phyloP scores from a whole-genome alignment of 176 grass and related monocot genomes.

The Bonia amplexicaulis region DNA sequence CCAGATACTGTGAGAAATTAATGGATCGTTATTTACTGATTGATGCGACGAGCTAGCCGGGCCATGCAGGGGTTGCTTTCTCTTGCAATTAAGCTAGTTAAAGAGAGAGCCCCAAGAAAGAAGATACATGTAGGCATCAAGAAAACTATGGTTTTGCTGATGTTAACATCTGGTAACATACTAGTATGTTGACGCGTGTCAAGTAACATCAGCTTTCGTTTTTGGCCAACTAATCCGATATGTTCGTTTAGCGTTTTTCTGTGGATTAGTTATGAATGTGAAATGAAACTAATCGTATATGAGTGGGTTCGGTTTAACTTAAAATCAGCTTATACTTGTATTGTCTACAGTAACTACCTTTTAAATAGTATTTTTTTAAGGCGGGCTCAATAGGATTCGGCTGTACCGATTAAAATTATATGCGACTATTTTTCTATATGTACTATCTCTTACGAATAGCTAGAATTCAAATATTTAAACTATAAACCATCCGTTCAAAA shows the following conservation, averaged over 20 bases:
- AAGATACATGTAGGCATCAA: constrained; percentile 28
- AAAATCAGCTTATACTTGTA: too few relatives aligned
- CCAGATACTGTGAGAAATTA: neutral
- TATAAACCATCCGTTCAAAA: too few relatives aligned
- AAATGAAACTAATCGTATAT: neutral
- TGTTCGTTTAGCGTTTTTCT: neutral
- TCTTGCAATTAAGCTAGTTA: neutral
- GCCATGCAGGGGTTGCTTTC: constrained; percentile 14
- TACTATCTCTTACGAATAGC: too few relatives aligned
- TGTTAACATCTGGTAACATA: neutral
- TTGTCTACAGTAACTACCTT: too few relatives aligned
- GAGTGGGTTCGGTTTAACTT: neutral
- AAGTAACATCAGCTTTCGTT: neutral
- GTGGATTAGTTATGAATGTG: neutral
- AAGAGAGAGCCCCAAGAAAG: neutral
- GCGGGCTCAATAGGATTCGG: too few relatives aligned
- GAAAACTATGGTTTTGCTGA: neutral
- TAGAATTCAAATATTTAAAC: too few relatives aligned
- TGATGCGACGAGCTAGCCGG: neutral
- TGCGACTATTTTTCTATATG: too few relatives aligned
- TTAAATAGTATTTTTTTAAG: too few relatives aligned
- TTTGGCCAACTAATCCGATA: neutral
- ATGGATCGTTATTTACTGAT: neutral
- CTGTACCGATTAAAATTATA: too few relatives aligned
- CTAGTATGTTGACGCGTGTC: neutral